A percentile compares a stretch with the other conserved stretches of the same genome.
Evolutionary conservation across 495 filamentous ascomycete species (phyloP).

Genomic region (Neurospora sp.): DNA sequence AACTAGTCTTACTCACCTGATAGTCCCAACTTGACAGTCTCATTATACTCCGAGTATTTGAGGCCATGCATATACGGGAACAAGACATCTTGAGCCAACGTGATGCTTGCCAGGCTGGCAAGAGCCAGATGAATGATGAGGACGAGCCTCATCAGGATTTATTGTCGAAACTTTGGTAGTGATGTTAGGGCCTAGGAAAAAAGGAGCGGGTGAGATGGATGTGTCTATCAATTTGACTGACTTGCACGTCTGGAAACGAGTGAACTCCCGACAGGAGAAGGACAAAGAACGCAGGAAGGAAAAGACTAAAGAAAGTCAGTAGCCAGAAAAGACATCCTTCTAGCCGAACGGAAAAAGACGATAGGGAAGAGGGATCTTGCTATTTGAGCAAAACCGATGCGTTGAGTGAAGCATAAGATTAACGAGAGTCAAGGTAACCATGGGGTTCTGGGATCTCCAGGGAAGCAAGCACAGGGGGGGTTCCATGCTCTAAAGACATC

Average conservation of each 20-base stretch:
- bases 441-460: neutral
- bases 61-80: conserved; percentile 13
- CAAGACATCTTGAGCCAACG: conserved; percentile 8
- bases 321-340: neutral
- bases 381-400: conserved; percentile 8
- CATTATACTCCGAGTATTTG: conserved; percentile 11
- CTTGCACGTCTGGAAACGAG: conserved; percentile 5
- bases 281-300: neutral
- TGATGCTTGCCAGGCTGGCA: conserved; percentile 8
- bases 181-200: neutral
- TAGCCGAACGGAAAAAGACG: neutral
- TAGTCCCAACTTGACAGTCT: conserved; percentile 7
- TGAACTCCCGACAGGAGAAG: neutral
- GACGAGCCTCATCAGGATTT: conserved; percentile 10
- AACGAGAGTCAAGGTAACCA: conserved; percentile 17
- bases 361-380: neutral
- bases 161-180: neutral
- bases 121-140: conserved; percentile 9
- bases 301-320: neutral
- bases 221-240: neutral
- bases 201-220: neutral
- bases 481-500: too few species aligned
- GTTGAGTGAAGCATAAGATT: conserved; percentile 5
- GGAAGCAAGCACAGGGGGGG: neutral
- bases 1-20: conserved; percentile 7